phyloP scores from a whole-genome alignment of 2,329 filamentous ascomycete species.

The Hirsutella thompsonii region DNA sequence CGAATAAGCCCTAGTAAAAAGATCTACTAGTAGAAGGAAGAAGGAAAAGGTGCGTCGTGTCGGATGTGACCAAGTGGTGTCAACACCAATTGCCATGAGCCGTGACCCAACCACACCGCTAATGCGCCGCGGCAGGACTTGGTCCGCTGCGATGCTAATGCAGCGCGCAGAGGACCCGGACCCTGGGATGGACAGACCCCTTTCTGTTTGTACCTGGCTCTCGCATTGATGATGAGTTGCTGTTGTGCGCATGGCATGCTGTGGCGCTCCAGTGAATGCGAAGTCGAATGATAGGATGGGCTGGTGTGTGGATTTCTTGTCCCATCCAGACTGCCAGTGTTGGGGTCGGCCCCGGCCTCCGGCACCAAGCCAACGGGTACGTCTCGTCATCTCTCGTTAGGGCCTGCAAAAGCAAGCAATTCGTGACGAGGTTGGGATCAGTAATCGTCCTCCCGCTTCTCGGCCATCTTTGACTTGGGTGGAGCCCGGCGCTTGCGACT shows the following conservation, averaged over 20 bases:
- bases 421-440: slow-evolving; percentile 6
- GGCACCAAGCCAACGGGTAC: not conserved
- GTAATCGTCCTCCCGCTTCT: slow-evolving; percentile 18
- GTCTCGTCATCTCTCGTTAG: slow-evolving; percentile 1
- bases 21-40: not conserved
- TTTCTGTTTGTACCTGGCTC: not conserved
- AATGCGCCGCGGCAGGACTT: not conserved
- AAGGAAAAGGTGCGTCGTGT: not conserved
- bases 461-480: slow-evolving; percentile 20
- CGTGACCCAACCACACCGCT: not conserved
- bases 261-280: not conserved
- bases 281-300: not conserved
- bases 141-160: not conserved
- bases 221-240: not conserved
- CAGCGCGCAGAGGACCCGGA: not conserved
- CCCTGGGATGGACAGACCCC: not conserved
- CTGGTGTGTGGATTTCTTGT: not conserved
- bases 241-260: not conserved
- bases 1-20: not conserved
- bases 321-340: not conserved
- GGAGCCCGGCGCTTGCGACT: slow-evolving; percentile 25
- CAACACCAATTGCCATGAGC: not conserved
- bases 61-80: not conserved
- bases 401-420: not conserved
- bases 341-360: not conserved